Evolutionary conservation across 179 eudicot species (phyloP).

Genomic region (Spergularia azorica): DNA sequence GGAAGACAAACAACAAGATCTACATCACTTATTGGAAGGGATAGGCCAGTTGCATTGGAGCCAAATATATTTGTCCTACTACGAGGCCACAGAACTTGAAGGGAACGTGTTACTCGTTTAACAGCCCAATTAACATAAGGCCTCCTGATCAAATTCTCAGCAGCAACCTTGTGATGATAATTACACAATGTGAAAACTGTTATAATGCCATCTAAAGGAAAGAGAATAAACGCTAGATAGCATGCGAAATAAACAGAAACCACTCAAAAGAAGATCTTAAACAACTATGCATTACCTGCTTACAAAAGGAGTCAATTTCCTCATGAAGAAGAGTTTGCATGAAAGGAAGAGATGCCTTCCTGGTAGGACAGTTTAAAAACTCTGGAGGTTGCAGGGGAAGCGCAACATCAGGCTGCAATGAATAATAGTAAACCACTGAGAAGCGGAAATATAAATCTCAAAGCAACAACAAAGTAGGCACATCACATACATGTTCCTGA

Average conservation of each 20-base stretch:
- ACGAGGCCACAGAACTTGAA: constrained; percentile 98
- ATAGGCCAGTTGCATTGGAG: constrained; percentile 93
- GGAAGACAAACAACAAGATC: constrained; percentile 98
- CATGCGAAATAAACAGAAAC: not conserved
- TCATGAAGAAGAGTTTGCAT: constrained; percentile 81
- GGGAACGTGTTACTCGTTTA: constrained; percentile 91
- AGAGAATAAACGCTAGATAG: constrained; percentile 4
- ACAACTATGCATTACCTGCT: constrained; percentile 55
- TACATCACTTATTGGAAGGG: constrained; percentile 96
- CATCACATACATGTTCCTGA: constrained; percentile 81
- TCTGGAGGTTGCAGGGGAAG: constrained; percentile 86
- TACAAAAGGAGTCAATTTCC: constrained; percentile 89
- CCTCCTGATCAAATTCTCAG: constrained; percentile 74
- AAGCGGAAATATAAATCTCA: constrained; percentile 14
- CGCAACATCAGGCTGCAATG: constrained; percentile 82
- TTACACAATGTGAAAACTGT: constrained; percentile 6
- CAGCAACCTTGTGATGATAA: constrained; percentile 60
- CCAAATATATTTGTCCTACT: constrained; percentile 91
- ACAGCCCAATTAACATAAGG: constrained; percentile 97
- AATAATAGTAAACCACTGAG: constrained; percentile 16
- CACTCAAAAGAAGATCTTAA: not conserved
- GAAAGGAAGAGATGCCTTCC: constrained; percentile 59
- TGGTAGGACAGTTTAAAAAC: constrained; percentile 46
- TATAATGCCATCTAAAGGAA: not conserved
- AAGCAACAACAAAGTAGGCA: constrained; percentile 18